A percentile compares a stretch with the other conserved stretches of the same genome.
Evolutionary conservation across 192 early-diverging fungal species (phyloP).

Genomic region (Coemansia sp.): DNA sequence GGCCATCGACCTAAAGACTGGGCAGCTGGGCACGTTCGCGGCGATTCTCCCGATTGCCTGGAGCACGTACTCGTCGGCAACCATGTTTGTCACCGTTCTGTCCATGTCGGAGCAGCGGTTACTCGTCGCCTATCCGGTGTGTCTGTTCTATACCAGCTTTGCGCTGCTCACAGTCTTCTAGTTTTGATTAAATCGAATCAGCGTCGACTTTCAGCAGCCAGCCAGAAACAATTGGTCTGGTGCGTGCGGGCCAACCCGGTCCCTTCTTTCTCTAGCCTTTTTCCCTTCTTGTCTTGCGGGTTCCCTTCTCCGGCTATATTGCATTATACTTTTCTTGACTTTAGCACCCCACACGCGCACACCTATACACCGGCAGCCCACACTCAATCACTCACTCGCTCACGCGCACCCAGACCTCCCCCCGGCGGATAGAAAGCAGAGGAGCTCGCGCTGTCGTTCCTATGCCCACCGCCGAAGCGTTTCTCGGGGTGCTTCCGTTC

Average conservation of each 20-base stretch:
- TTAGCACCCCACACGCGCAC: not conserved
- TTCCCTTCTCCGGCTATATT: too few relatives aligned
- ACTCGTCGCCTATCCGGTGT: slow-evolving; percentile 92
- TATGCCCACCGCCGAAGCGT: slow-evolving; percentile 47
- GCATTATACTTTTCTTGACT: not conserved
- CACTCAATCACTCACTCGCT: too few relatives aligned
- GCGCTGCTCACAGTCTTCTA: slow-evolving; percentile 89
- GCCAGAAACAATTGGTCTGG: too few relatives aligned
- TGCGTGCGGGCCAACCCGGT: too few relatives aligned
- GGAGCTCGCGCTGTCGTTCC: too few relatives aligned
- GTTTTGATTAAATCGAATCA: slow-evolving; percentile 1
- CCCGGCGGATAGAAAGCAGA: not conserved
- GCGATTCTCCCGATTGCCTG: slow-evolving; percentile 74
- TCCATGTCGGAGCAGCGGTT: slow-evolving; percentile 89
- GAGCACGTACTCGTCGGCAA: slow-evolving; percentile 92
- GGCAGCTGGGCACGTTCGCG: slow-evolving; percentile 56
- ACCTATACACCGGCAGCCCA: not conserved
- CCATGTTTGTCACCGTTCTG: slow-evolving; percentile 91
- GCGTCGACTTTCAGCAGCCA: too few relatives aligned
- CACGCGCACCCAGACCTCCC: too few relatives aligned
- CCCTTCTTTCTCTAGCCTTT: too few relatives aligned
- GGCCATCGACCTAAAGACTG: slow-evolving; percentile 64
- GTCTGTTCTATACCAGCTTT: slow-evolving; percentile 89
- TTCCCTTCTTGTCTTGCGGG: too few relatives aligned
- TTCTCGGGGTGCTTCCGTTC: slow-evolving; percentile 46